Evolutionary conservation across 257 asterid species (phyloP), one percentile per base, ranked within the genome.

Genomic region (Nicotiana tomentosiformis): DNA sequence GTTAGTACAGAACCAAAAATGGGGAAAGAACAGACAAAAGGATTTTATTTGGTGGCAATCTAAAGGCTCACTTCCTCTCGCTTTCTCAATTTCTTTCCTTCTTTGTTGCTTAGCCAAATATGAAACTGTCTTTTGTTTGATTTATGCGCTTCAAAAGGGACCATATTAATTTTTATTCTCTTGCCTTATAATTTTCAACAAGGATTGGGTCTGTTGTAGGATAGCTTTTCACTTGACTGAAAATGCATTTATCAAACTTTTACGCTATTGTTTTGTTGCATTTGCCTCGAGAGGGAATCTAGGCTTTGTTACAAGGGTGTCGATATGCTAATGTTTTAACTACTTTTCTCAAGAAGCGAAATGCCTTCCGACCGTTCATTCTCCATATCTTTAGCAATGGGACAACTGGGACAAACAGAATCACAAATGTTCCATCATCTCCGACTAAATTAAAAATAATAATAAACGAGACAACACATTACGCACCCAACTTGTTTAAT

Each of bases 71-170:
- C 35, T 61, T 61, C 82, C 14, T 32, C 60, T 33, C 43, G 2
- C 74, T 61, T 79, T 61, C 74, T 20, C 26, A 37, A 61, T 61
- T 37, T 3, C 74, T 1, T 79, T 61, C 74, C 60, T 79, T 79
- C 23, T 79, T 79, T 79, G 82, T 79, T 79, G 35, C 74, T 61
- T 79, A 37, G 74, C 82, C 16, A 20, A 20, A 78, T 55, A 57
- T 74, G 62, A 49, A 49, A 1, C 11, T 23, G 62, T 0, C 3
- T 74, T 74, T 49, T 70, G 60, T 74, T 72, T 72, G 5, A 46
- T 14, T 72, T 43, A 26, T 46, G 5, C 23, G 0, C 46, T 20
- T 12, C n/a, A 43, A 16, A 57, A 43, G 49, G 74, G 82, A 61
- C 82, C 74, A 60, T 33, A 5, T 23, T 23, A 23, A 23, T 23